Evolutionary conservation across 2,329 filamentous ascomycete species (phyloP).

Genomic region (Fusarium napiforme): DNA sequence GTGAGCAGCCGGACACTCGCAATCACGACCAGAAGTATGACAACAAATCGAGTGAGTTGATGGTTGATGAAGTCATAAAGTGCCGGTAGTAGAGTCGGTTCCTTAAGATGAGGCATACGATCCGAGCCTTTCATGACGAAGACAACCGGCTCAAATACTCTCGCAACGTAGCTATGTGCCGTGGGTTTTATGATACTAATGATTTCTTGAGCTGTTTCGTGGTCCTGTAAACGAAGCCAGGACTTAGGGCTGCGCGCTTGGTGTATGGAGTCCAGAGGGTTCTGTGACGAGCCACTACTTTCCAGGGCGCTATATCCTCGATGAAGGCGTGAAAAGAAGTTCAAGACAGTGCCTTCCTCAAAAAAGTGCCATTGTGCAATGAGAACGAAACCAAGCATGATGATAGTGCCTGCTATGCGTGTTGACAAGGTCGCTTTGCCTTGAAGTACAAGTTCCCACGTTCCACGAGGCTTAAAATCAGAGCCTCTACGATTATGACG

Average conservation of each 20-base stretch:
- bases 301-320: constrained; percentile 24
- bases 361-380: constrained; percentile 84
- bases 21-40: constrained; percentile 71
- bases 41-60: constrained; percentile 67
- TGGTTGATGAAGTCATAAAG: constrained; percentile 74
- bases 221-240: constrained; percentile 81
- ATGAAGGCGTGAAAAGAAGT: constrained; percentile 43
- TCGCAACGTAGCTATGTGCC: constrained; percentile 76
- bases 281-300: constrained; percentile 47
- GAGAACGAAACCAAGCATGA: constrained; percentile 77
- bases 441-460: constrained; percentile 71
- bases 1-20: constrained; percentile 76
- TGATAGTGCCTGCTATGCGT: constrained; percentile 77
- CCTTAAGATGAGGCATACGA: constrained; percentile 64
- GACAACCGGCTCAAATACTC: constrained; percentile 78
- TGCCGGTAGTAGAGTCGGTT: constrained; percentile 51
- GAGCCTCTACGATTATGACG: constrained; percentile 49
- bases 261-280: constrained; percentile 69
- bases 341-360: constrained; percentile 62
- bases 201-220: constrained; percentile 80
- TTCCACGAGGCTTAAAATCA: constrained; percentile 38
- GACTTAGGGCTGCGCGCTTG: constrained; percentile 80
- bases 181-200: constrained; percentile 80
- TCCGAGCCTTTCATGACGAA: constrained; percentile 77
- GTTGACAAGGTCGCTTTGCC: constrained; percentile 77